Conservation (phyloP, 441 rosid genomes). For the Euphorbia neoarborescens region DNA sequence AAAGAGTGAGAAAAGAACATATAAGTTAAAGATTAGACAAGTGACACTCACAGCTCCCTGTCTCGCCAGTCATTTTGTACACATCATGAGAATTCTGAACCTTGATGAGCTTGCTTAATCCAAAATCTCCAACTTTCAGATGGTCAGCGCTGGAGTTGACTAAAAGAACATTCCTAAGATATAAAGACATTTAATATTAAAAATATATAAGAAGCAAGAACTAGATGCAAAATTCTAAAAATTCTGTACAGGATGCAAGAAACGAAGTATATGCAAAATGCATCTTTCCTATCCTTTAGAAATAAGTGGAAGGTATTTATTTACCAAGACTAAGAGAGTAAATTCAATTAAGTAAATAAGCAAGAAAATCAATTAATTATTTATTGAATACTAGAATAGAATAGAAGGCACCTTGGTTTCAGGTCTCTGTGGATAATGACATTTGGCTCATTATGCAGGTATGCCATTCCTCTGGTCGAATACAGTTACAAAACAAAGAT, state of each 20-base stretch:
- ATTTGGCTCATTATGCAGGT: slow-evolving; percentile 95
- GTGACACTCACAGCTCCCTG: slow-evolving; percentile 88
- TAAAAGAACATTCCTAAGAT: slow-evolving; percentile 83
- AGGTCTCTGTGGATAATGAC: slow-evolving; percentile 91
- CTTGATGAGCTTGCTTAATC: slow-evolving; percentile 92
- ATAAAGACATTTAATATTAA: slow-evolving; percentile 7
- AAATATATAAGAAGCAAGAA: slow-evolving; percentile 1
- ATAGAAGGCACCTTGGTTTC: slow-evolving; percentile 65
- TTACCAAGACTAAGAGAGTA: not conserved
- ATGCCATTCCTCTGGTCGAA: slow-evolving; percentile 84
- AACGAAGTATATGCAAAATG: slow-evolving; percentile 6
- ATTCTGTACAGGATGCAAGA: slow-evolving; percentile 1
- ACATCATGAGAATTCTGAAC: slow-evolving; percentile 96
- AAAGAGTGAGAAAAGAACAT: slow-evolving; percentile 16
- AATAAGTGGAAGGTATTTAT: slow-evolving; percentile 7
- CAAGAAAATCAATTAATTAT: not conserved
- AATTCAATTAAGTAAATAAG: not conserved
- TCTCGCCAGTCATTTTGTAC: slow-evolving; percentile 98
- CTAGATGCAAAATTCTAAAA: slow-evolving; percentile 8
- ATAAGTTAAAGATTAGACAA: slow-evolving; percentile 12
- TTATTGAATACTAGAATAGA: slow-evolving; percentile 10
- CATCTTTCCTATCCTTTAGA: not conserved
- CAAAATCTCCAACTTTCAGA: slow-evolving; percentile 97
- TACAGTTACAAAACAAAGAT: slow-evolving; percentile 19
- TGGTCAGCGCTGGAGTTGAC: slow-evolving; percentile 93